Evolutionary conservation across 257 asterid species (phyloP), one percentile per base, ranked within the genome.

Genomic region (Mentha longifolia): DNA sequence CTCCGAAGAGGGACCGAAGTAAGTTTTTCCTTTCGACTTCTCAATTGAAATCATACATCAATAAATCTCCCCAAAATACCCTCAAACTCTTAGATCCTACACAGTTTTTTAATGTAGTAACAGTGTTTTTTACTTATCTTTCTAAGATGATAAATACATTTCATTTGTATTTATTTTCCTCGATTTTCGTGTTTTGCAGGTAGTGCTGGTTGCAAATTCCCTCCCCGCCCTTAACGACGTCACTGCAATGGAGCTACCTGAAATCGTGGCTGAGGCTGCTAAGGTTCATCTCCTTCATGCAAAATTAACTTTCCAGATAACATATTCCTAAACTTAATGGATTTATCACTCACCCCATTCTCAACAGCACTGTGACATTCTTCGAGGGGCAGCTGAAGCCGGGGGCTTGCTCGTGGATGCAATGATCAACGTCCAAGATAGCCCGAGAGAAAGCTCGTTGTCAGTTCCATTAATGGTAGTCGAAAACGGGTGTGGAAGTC

Each of bases 361-460:
- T 47, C 1, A n/a, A 55, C 90, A 94, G 99, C 99, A 94, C 15
- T 94, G 97, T 20, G 97, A 92, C 77, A 85, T 94, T 75, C 90
- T 94, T 57, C 87, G 99, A 28, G 87, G 92, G 74, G 99, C 99
- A 52, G 99, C 99, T 46, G 97, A 94, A 83, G 96, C 99, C 1
- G 99, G 99, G 20, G 97, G 97, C 42, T 77, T 94, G 52, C 95
- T 94, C n/a, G 97, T 94, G 78, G 99, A 94, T 86, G 99, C 97
- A 22, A 94, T 94, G 99, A 88, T 83, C 70, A 91, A 74, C 79
- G 74, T 74, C 63, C 92, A 87, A 70, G 97, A 91, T 68, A 81
- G 87, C 74, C 87, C 86, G 13, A 77, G 78, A 74, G 87, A 88
- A 60, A 77, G 72, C 17, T 79, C 86, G 1, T 57, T 77, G 2